Evolutionary conservation across 495 filamentous ascomycete species (phyloP).

Genomic region (Penicillium ucsense): DNA sequence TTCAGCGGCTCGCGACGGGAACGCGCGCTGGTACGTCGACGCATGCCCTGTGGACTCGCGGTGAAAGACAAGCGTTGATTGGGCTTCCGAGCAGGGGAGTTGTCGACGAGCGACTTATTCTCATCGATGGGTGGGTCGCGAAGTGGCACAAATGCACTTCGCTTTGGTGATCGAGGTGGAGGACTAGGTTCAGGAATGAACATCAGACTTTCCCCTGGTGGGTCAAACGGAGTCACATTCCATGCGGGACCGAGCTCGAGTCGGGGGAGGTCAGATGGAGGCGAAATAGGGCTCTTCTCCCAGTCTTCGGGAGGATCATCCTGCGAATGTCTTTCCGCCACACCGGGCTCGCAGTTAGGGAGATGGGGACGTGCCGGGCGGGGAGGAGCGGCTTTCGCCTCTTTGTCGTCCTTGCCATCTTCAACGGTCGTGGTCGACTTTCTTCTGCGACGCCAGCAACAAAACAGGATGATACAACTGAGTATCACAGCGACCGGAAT

Average conservation of each 20-base stretch:
- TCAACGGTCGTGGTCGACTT: constrained; percentile 16
- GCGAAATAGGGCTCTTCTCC: constrained; percentile 14
- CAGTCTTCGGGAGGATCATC: constrained; percentile 17
- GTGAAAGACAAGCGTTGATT: constrained; percentile 24
- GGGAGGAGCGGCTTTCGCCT: constrained; percentile 16
- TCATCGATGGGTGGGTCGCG: constrained; percentile 17
- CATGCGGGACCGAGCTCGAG: constrained; percentile 30
- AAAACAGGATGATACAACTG: constrained; percentile 30
- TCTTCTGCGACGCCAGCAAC: constrained; percentile 32
- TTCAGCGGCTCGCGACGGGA: constrained; percentile 32
- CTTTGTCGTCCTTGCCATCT: constrained; percentile 10
- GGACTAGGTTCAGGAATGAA: constrained; percentile 14
- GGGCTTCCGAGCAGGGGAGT: constrained; percentile 15
- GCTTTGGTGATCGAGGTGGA: constrained; percentile 22
- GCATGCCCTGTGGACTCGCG: constrained; percentile 19
- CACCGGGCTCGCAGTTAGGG: constrained; percentile 22
- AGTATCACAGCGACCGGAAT: constrained; percentile 29
- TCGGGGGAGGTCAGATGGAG: constrained; percentile 23
- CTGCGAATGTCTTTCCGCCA: constrained; percentile 11
- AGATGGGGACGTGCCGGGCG: constrained; percentile 17
- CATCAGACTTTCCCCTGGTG: constrained; percentile 10
- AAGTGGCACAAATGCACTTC: constrained; percentile 20
- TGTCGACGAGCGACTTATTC: constrained; percentile 10
- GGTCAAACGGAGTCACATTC: constrained; percentile 21
- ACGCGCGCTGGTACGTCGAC: constrained; percentile 21